Base-by-base conservation (phyloP, 2,329 filamentous ascomycete genomes). In the Ophiostoma sp. region DNA sequence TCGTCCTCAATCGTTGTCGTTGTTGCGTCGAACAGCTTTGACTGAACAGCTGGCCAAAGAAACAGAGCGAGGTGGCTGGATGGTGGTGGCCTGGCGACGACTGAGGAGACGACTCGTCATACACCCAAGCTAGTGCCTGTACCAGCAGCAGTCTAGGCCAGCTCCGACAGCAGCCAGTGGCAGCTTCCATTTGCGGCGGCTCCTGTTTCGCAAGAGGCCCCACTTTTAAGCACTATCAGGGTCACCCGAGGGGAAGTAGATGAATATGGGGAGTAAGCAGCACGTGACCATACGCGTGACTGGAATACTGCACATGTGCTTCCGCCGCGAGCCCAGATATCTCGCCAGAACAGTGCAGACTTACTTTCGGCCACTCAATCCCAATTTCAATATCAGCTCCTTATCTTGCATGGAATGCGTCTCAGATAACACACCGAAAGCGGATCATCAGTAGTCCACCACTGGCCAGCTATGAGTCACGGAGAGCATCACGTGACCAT, bases 121-220 rank as follows among this genome's bases (percentile, higher is more conserved):
- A 62, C 47, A 16, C 36, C 40, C 41, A 40, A 65, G 47, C 67
- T 66, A 58, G 62, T 44, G 62, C n/a, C 36, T 40, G n/a, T 65
- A 47, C 27, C 44, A 49, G 44, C 9, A 16, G 11, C 4, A 38
- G 55, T 40, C 55, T 38, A 40, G 55, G 55, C 55, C 58, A 41
- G 36, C 58, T 41, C 64, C 36, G 36, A 41, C 11, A 12, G 38
- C 16, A 63, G 63, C 49, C 64, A 49, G 52, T 49, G 27, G 64
- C 67, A 69, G 67, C 64, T 66, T 47, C 60, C 65, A 66, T 45
- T 65, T 69, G 68, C 68, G 65, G 68, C 68, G 60, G 41, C 62
- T 65, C 12, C 60, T 65, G 68, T 69, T 67, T 69, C 68, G 68
- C 47, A 69, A 58, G 7, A 18, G 5, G 42, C 65, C 68, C 60